Evolutionary conservation across 768 basidiomycete genomes (phyloP).

Genomic region (Cantharellus anzutake): DNA sequence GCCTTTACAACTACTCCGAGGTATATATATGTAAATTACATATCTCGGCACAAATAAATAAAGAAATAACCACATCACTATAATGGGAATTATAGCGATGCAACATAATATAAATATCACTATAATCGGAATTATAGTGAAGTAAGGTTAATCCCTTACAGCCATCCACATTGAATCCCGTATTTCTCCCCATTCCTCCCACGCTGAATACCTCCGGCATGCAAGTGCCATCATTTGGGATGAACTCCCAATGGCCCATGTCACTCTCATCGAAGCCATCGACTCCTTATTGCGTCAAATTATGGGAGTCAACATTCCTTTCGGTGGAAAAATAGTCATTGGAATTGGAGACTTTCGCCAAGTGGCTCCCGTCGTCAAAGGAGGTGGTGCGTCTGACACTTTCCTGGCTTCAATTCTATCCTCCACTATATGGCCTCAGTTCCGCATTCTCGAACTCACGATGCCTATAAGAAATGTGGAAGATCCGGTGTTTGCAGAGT

Average conservation of each 20-base stretch:
- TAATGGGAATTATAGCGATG: no score
- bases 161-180: slow-evolving; percentile 14
- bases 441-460: background rate
- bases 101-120: no score
- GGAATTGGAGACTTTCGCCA: slow-evolving; percentile 25
- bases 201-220: slow-evolving; percentile 19
- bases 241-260: slow-evolving; percentile 26
- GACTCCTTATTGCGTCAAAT: slow-evolving; percentile 18
- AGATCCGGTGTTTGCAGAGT: background rate
- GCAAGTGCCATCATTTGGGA: slow-evolving; percentile 22
- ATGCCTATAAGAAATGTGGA: background rate
- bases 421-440: background rate
- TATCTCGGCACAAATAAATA: no score
- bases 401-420: background rate
- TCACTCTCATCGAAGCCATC: slow-evolving; percentile 18
- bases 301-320: slow-evolving; percentile 15
- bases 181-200: slow-evolving; percentile 14
- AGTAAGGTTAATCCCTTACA: no score
- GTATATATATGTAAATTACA: no score
- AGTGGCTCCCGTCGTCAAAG: slow-evolving; percentile 21
- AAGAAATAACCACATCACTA: no score
- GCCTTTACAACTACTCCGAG: no score
- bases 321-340: no score
- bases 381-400: slow-evolving; percentile 9
- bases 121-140: no score